phyloP scores from a whole-genome alignment of 495 filamentous ascomycete genomes.

The Neurospora terricola region DNA sequence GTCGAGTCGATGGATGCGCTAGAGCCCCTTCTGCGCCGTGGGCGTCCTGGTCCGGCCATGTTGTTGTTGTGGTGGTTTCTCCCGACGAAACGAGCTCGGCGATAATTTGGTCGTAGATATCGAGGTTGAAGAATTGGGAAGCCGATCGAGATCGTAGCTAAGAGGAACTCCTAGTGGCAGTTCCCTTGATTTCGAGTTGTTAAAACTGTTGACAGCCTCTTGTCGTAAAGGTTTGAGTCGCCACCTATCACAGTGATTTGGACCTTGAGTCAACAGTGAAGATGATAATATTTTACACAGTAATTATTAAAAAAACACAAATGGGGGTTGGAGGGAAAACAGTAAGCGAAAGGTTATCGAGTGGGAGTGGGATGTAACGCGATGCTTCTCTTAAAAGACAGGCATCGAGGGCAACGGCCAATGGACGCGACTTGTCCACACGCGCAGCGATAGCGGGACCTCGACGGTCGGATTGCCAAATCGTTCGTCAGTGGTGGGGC shows the following conservation, averaged over 20 bases:
- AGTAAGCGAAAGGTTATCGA: not conserved
- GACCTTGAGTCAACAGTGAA: not conserved
- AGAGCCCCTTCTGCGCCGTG: slow-evolving; percentile 18
- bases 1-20: slow-evolving; percentile 21
- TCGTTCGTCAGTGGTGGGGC: not conserved
- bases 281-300: not conserved
- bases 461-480: not conserved
- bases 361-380: not conserved
- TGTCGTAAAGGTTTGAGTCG: not conserved
- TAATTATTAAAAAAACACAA: not conserved
- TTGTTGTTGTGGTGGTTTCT: not conserved
- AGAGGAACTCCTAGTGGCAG: not conserved
- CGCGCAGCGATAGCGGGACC: not conserved
- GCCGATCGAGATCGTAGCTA: too few species aligned
- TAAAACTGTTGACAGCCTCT: not conserved
- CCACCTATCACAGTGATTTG: not conserved
- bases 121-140: not conserved
- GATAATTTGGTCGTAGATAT: not conserved
- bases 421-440: not conserved
- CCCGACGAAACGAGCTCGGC: not conserved
- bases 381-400: not conserved
- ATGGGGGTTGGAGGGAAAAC: not conserved
- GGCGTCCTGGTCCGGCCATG: slow-evolving; percentile 25
- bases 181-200: not conserved
- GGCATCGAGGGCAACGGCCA: not conserved